Percentiles rank a stretch among this genome's conserved stretches.
These are phyloP conservation scores for Chenopodium formosanum DNA, from an alignment of 148 eudicot genomes.

Conservation along the genomic window DNA sequence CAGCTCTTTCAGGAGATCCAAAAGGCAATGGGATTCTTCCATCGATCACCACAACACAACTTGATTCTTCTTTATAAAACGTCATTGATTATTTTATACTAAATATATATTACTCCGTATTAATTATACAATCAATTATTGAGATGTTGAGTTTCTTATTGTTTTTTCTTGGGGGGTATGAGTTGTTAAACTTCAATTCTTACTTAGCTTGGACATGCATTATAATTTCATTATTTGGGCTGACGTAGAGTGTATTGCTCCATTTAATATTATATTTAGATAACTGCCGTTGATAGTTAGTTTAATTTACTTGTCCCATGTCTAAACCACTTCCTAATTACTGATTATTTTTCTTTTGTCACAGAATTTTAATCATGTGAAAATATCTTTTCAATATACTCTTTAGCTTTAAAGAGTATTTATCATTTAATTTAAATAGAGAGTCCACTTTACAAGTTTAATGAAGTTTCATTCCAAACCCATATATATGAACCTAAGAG, in stretches of 20 bases:
- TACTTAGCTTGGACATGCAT: neutral
- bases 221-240: neutral
- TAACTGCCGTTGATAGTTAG: neutral
- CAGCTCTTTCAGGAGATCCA: conserved; percentile 29
- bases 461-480: too few species aligned
- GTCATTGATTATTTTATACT: neutral
- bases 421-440: too few species aligned
- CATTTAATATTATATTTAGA: too few species aligned
- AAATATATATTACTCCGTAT: neutral
- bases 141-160: neutral
- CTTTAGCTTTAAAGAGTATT: too few species aligned
- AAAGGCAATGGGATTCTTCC: conserved; percentile 31
- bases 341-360: too few species aligned
- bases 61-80: neutral
- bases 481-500: too few species aligned
- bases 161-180: neutral
- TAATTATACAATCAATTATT: neutral
- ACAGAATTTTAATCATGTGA: too few species aligned
- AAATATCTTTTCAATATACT: too few species aligned
- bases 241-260: neutral
- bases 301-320: neutral
- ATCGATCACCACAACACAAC: neutral
- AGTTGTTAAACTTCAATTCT: too few species aligned
- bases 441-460: too few species aligned
- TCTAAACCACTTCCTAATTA: neutral